Evolutionary conservation across 768 basidiomycete genomes (phyloP).

Genomic region (Rhodotorula sphaerocarpa): DNA sequence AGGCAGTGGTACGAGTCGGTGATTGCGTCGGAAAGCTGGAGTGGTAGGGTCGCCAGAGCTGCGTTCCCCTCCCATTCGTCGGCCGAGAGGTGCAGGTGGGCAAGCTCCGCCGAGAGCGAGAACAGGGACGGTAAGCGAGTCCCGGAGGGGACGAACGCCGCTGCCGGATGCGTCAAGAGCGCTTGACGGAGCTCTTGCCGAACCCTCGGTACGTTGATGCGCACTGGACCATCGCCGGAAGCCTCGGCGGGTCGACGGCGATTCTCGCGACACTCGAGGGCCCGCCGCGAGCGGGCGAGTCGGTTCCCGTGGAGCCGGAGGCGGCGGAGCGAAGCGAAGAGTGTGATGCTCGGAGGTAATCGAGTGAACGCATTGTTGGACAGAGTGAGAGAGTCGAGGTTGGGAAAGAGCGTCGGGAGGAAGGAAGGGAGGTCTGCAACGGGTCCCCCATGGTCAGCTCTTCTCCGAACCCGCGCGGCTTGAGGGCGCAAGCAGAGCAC

Average conservation of each 20-base stretch:
- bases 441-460: not conserved
- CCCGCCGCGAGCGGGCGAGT: conserved; percentile 59
- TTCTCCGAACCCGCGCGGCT: too few species aligned
- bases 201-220: too few species aligned
- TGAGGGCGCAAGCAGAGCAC: not conserved
- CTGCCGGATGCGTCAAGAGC: too few species aligned
- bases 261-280: conserved; percentile 55
- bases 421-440: conserved; percentile 13
- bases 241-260: too few species aligned
- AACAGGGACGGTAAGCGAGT: not conserved
- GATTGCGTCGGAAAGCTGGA: not conserved
- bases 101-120: not conserved
- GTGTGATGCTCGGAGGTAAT: conserved; percentile 11
- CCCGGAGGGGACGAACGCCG: too few species aligned
- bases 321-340: conserved; percentile 55
- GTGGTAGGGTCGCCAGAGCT: not conserved
- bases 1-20: conserved; percentile 4
- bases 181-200: too few species aligned
- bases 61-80: not conserved
- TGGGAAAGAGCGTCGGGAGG: conserved; percentile 8
- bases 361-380: conserved; percentile 21
- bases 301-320: conserved; percentile 66
- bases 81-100: not conserved
- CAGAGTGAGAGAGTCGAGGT: conserved; percentile 26
- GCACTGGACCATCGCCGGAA: too few species aligned